These are phyloP conservation scores for Elsinoe arachidis DNA, from an alignment of 2,329 filamentous ascomycete genomes.

Conservation along the genomic window DNA sequence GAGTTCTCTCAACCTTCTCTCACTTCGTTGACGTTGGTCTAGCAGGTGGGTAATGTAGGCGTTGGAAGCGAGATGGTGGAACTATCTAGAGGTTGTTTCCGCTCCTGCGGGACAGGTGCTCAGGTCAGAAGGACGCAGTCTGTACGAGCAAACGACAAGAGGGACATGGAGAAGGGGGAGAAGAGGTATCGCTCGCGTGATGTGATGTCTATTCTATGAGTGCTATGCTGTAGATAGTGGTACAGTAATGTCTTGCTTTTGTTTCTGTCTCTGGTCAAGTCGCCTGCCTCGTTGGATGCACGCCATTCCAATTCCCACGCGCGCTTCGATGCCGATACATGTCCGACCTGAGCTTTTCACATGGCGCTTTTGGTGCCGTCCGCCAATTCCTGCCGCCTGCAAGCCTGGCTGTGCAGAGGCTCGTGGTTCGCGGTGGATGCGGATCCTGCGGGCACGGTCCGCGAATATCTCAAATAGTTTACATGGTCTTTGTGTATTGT, in stretches of 20 bases:
- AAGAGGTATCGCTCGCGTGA: neutral
- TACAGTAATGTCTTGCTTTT: neutral
- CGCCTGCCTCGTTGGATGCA: neutral
- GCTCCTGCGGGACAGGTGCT: no score
- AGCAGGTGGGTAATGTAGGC: no score
- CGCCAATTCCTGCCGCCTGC: constrained; percentile 7
- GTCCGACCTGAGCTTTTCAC: neutral
- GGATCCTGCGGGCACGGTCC: neutral
- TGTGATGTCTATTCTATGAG: constrained; percentile 1
- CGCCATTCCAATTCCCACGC: neutral
- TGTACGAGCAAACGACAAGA: no score
- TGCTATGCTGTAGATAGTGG: neutral
- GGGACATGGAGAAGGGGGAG: no score
- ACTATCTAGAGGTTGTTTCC: no score
- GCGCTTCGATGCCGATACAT: neutral
- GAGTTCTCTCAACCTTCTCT: no score
- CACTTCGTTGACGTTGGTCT: no score
- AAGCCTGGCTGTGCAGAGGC: neutral
- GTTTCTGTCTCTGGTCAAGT: neutral
- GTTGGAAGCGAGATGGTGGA: no score
- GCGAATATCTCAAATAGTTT: neutral
- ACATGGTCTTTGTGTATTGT: constrained; percentile 1
- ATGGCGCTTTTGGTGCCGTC: neutral
- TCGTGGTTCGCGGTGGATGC: constrained; percentile 1
- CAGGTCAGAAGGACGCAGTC: no score